Evolutionary conservation across 306 rosid species (phyloP).

Genomic region (Castanospermum australe): DNA sequence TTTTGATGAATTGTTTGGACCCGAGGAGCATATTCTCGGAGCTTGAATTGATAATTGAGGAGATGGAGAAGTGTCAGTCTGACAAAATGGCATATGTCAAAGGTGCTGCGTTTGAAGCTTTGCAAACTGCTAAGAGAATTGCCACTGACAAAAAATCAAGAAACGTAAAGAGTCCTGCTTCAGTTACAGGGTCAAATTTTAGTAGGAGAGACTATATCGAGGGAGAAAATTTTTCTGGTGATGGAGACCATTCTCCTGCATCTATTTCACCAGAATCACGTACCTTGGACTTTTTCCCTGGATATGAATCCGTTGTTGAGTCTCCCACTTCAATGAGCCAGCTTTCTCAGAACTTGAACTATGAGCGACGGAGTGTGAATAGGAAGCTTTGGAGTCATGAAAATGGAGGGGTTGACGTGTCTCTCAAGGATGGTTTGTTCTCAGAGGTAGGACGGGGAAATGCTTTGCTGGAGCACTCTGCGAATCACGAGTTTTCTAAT

Average conservation of each 20-base stretch:
- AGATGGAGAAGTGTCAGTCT: slow-evolving; percentile 76
- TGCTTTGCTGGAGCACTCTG: slow-evolving; percentile 24
- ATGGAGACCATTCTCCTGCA: slow-evolving; percentile 46
- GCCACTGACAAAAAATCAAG: slow-evolving; percentile 46
- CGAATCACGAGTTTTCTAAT: slow-evolving; percentile 28
- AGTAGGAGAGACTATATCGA: slow-evolving; percentile 43
- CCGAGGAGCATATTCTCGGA: slow-evolving; percentile 77
- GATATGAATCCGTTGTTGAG: slow-evolving; percentile 58
- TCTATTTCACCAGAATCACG: slow-evolving; percentile 71
- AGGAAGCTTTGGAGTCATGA: slow-evolving; percentile 77
- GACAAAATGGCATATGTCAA: slow-evolving; percentile 77
- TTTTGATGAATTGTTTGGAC: slow-evolving; percentile 77
- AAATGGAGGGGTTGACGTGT: slow-evolving; percentile 74
- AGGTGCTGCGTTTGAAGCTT: slow-evolving; percentile 89
- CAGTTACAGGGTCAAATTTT: slow-evolving; percentile 69
- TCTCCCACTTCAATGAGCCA: slow-evolving; percentile 55
- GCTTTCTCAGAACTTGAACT: slow-evolving; percentile 39
- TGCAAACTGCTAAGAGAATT: slow-evolving; percentile 74
- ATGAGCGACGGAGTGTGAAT: slow-evolving; percentile 53
- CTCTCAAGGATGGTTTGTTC: slow-evolving; percentile 82
- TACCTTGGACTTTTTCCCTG: slow-evolving; percentile 61
- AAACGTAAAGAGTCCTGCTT: slow-evolving; percentile 48
- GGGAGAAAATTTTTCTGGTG: slow-evolving; percentile 42
- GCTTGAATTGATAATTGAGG: slow-evolving; percentile 64
- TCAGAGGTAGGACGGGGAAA: slow-evolving; percentile 44